Evolutionary conservation across 257 asterid species (phyloP).

Genomic region (Scutellaria baicalensis): DNA sequence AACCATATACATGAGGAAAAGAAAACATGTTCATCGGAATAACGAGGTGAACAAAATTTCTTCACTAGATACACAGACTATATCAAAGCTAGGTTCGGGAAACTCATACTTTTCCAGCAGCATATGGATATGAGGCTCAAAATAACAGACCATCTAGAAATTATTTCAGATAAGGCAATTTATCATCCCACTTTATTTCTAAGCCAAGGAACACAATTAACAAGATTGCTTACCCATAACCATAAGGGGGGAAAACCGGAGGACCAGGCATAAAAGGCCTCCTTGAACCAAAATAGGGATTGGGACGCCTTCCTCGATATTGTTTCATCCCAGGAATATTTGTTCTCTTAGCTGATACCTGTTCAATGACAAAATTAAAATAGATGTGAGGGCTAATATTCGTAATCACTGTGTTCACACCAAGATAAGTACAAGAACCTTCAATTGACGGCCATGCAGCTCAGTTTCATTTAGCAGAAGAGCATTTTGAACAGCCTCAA

Average conservation of each 20-base stretch:
- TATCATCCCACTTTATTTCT: neutral
- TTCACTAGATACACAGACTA: neutral
- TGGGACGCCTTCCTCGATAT: conserved; percentile 51
- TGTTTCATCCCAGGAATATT: conserved; percentile 62
- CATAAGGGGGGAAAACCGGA: conserved; percentile 37
- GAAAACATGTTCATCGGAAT: neutral
- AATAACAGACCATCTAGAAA: neutral
- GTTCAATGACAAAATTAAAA: neutral
- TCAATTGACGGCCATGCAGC: conserved; percentile 47
- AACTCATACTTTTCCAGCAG: neutral
- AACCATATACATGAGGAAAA: neutral
- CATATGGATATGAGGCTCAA: no score
- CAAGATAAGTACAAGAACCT: conserved; percentile 29
- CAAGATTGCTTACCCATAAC: conserved; percentile 43
- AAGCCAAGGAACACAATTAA: neutral
- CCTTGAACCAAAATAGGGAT: conserved; percentile 43
- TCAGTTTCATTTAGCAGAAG: conserved; percentile 42
- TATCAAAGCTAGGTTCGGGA: neutral
- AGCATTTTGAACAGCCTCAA: conserved; percentile 48
- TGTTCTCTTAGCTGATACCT: conserved; percentile 61
- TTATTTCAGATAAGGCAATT: neutral
- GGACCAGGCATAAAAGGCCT: conserved; percentile 54
- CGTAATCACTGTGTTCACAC: neutral
- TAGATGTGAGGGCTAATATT: neutral
- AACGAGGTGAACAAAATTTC: neutral